phyloP scores from a whole-genome alignment of 2,329 filamentous ascomycete species.

The Epichloe scottii region DNA sequence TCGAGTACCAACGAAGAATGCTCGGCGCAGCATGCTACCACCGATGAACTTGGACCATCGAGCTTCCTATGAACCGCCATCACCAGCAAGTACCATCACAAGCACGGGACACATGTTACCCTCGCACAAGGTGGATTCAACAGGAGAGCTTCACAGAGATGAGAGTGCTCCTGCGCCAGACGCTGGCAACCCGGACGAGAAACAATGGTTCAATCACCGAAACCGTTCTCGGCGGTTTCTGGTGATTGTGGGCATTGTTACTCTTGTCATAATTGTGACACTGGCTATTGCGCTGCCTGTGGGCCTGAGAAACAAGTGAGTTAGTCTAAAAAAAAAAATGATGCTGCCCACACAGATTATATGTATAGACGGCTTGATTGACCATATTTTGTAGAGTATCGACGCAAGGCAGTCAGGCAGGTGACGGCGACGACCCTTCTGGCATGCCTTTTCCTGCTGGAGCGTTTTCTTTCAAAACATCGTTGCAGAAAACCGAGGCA shows the following conservation, averaged over 20 bases:
- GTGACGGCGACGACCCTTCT: constrained; percentile 1
- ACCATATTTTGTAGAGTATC: background rate
- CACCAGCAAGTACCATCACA: constrained; percentile 9
- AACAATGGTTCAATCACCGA: constrained; percentile 9
- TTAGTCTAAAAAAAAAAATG: background rate
- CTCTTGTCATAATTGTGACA: constrained; percentile 20
- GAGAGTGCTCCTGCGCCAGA: constrained; percentile 7
- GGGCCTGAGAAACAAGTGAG: constrained; percentile 23
- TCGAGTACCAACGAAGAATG: constrained; percentile 18
- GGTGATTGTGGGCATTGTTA: constrained; percentile 16
- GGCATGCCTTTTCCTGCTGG: constrained; percentile 42
- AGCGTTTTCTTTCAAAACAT: constrained; percentile 47
- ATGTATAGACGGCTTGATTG: too few relatives aligned
- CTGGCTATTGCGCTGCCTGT: constrained; percentile 28
- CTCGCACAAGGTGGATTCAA: background rate
- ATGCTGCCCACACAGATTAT: too few relatives aligned
- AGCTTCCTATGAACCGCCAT: constrained; percentile 13
- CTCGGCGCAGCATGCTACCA: constrained; percentile 11
- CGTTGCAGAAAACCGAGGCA: constrained; percentile 38
- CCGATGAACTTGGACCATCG: background rate
- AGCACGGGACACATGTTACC: constrained; percentile 7
- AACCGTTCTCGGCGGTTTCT: constrained; percentile 22
- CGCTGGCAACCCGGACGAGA: constrained; percentile 1
- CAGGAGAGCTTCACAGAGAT: background rate
- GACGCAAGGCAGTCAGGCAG: constrained; percentile 1